Evolutionary conservation across 2,329 filamentous ascomycete species (phyloP).

Genomic region (Dothiorella sarmentorum): DNA sequence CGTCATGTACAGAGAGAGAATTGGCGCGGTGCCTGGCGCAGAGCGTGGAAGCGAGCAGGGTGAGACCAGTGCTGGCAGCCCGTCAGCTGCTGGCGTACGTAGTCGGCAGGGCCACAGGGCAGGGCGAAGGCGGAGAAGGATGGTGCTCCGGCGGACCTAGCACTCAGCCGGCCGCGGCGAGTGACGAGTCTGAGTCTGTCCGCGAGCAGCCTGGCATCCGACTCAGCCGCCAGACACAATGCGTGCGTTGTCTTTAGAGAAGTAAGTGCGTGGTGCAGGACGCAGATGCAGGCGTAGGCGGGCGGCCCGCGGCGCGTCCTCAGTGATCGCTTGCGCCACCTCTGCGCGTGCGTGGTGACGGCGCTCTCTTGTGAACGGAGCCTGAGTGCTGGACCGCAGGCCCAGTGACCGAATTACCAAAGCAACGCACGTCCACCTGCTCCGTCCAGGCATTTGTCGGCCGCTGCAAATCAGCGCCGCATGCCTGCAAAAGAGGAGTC

Average conservation of each 20-base stretch:
- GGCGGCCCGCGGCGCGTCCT: not conserved
- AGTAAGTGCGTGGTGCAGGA: not conserved
- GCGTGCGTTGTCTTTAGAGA: too few species aligned
- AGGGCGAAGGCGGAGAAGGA: not conserved
- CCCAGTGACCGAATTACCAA: constrained; percentile 10
- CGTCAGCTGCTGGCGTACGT: constrained; percentile 5
- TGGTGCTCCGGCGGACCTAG: too few species aligned
- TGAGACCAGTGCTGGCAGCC: not conserved
- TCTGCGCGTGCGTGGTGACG: not conserved
- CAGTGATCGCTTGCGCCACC: constrained; percentile 10
- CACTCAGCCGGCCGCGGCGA: too few species aligned
- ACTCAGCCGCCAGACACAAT: too few species aligned
- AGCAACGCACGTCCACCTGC: constrained; percentile 10
- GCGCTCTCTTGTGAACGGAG: constrained; percentile 3
- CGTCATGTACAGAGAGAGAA: constrained; percentile 7
- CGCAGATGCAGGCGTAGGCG: not conserved
- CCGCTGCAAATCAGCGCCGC: constrained; percentile 14
- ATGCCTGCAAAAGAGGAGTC: constrained; percentile 17
- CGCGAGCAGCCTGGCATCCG: too few species aligned
- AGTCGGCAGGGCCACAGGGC: not conserved
- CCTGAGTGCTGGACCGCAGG: not conserved
- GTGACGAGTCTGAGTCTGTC: too few species aligned
- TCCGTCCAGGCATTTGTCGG: not conserved
- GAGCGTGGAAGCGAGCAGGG: not conserved
- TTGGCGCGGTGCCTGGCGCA: constrained; percentile 5